Evolutionary conservation across 306 rosid genomes (phyloP).

Genomic region (Erythrophleum fordii): DNA sequence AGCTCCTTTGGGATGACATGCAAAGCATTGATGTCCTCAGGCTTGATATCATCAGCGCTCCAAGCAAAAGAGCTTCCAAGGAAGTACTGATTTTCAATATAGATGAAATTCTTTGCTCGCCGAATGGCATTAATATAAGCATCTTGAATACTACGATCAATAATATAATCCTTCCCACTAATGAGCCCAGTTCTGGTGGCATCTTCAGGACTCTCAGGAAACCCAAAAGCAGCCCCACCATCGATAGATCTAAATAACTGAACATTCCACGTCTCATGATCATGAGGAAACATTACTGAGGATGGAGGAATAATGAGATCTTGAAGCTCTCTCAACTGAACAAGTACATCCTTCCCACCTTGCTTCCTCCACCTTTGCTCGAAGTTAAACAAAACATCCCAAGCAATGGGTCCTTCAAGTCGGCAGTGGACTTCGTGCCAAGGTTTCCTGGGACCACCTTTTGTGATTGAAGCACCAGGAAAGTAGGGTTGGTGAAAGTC

Average conservation of each 20-base stretch:
- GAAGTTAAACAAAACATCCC: constrained; percentile 80
- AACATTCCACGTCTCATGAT: constrained; percentile 76
- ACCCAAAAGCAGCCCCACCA: constrained; percentile 84
- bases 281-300: constrained; percentile 66
- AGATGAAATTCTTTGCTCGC: constrained; percentile 73
- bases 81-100: constrained; percentile 79
- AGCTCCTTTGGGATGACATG: constrained; percentile 78
- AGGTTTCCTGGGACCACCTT: constrained; percentile 83
- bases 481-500: constrained; percentile 83
- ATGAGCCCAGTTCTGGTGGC: constrained; percentile 76
- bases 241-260: constrained; percentile 79
- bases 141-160: constrained; percentile 79
- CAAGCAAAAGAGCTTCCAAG: constrained; percentile 73
- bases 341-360: constrained; percentile 75
- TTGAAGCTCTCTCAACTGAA: constrained; percentile 63
- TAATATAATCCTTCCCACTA: constrained; percentile 77
- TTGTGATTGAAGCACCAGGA: constrained; percentile 60
- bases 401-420: constrained; percentile 79
- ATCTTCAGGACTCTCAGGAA: constrained; percentile 77
- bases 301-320: constrained; percentile 67
- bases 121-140: constrained; percentile 75
- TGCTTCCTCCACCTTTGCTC: constrained; percentile 83
- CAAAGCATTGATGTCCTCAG: constrained; percentile 67
- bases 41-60: constrained; percentile 61
- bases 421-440: constrained; percentile 86